Evolutionary conservation across 2,329 filamentous ascomycete species (phyloP).

Genomic region (Fusarium nematophilum): DNA sequence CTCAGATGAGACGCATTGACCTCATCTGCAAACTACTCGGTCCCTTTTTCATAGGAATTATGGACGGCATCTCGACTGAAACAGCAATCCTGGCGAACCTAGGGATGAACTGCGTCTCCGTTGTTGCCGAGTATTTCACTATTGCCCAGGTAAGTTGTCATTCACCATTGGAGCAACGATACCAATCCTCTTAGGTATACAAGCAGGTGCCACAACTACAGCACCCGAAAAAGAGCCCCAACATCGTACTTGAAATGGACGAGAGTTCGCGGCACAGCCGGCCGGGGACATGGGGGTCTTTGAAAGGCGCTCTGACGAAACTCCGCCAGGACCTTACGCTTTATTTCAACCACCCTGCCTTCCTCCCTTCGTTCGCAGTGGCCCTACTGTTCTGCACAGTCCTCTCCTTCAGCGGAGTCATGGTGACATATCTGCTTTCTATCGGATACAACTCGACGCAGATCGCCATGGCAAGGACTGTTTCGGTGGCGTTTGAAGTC

Average conservation of each 20-base stretch:
- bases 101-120: conserved; percentile 60
- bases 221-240: conserved; percentile 27
- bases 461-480: conserved; percentile 64
- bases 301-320: conserved; percentile 23
- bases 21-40: conserved; percentile 69
- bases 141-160: conserved; percentile 50
- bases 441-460: conserved; percentile 62
- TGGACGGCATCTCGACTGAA: conserved; percentile 61
- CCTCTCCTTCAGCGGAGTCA: conserved; percentile 68
- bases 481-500: conserved; percentile 67
- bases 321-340: conserved; percentile 39
- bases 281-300: background rate
- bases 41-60: conserved; percentile 64
- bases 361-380: conserved; percentile 70
- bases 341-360: conserved; percentile 66
- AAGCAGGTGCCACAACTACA: conserved; percentile 43
- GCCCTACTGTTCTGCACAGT: conserved; percentile 72
- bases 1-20: conserved; percentile 72
- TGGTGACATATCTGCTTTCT: conserved; percentile 72
- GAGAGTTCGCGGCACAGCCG: background rate
- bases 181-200: conserved; percentile 40
- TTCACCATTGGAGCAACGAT: no score
- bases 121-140: conserved; percentile 63
- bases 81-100: conserved; percentile 62
- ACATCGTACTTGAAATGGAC: background rate